Conservation (phyloP, 345 rosid genomes). For the Luvunga scandens region DNA sequence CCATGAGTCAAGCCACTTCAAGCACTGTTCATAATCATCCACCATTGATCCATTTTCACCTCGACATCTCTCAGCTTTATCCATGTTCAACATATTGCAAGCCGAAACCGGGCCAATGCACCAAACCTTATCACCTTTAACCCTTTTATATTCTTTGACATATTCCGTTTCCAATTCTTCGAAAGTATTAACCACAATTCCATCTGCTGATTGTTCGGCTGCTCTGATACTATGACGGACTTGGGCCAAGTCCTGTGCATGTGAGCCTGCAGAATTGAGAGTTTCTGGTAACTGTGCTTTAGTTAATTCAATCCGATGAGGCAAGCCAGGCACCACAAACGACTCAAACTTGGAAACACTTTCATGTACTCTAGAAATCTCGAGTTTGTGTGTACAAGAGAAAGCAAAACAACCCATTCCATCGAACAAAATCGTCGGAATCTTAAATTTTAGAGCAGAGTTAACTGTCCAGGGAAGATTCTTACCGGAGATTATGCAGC, state of each 20-base stretch:
- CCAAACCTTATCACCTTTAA: conserved; percentile 29
- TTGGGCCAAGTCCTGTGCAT: conserved; percentile 14
- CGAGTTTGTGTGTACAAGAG: conserved; percentile 23
- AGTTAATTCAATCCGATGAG: conserved; percentile 26
- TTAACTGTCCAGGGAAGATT: conserved; percentile 38
- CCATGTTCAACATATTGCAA: conserved; percentile 19
- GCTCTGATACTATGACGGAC: conserved; percentile 28
- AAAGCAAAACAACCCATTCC: conserved; percentile 40
- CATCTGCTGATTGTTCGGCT: conserved; percentile 27
- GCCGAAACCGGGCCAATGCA: conserved; percentile 53
- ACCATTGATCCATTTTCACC: conserved; percentile 28
- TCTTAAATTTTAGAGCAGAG: conserved; percentile 25
- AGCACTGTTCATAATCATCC: conserved; percentile 13
- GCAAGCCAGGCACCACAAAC: conserved; percentile 39
- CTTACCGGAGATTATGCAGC: conserved; percentile 41
- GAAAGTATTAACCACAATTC: conserved; percentile 36
- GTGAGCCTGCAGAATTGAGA: conserved; percentile 12
- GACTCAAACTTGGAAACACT: conserved; percentile 20
- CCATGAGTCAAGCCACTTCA: too few species aligned
- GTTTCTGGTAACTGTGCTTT: conserved; percentile 35
- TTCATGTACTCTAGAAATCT: conserved; percentile 23
- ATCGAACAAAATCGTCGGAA: conserved; percentile 43
- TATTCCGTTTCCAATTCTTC: conserved; percentile 37
- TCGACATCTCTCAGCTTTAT: conserved; percentile 33
- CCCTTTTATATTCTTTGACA: conserved; percentile 13